Conservation (phyloP, 1,284 basidiomycete genomes). For the Apiotrichum porosum region DNA sequence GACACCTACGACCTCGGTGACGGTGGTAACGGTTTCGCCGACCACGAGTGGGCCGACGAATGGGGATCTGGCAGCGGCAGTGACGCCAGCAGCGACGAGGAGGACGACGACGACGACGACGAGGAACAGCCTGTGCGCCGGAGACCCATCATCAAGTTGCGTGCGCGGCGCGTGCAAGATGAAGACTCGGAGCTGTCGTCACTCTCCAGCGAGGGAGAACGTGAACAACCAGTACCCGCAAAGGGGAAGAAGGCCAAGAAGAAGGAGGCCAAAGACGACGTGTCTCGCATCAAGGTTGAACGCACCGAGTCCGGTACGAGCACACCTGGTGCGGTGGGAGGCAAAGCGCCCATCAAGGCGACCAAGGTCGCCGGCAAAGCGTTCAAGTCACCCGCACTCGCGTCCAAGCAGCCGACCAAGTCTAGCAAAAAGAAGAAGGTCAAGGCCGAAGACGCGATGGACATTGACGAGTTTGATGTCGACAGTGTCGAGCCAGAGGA, state of each 20-base stretch:
- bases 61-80: slow-evolving; percentile 26
- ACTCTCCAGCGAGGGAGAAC: slow-evolving; percentile 18
- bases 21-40: slow-evolving; percentile 17
- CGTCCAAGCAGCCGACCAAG: slow-evolving; percentile 13
- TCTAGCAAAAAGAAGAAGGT: slow-evolving; percentile 2
- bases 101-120: slow-evolving; percentile 16
- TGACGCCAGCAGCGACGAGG: slow-evolving; percentile 27
- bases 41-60: slow-evolving; percentile 21
- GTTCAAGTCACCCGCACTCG: slow-evolving; percentile 20
- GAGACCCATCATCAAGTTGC: slow-evolving; percentile 7
- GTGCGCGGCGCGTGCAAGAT: slow-evolving; percentile 13
- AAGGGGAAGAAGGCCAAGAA: slow-evolving; percentile 18
- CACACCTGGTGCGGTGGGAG: neutral
- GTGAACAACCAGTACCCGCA: slow-evolving; percentile 7
- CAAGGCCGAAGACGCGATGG: slow-evolving; percentile 18
- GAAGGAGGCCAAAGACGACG: neutral
- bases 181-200: slow-evolving; percentile 33
- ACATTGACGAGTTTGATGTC: slow-evolving; percentile 11
- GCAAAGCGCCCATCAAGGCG: slow-evolving; percentile 8
- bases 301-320: neutral
- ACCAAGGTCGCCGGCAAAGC: slow-evolving; percentile 6
- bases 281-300: slow-evolving; percentile 5
- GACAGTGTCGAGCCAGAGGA: slow-evolving; percentile 1
- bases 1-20: slow-evolving; percentile 37
- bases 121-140: slow-evolving; percentile 6